phyloP scores from a whole-genome alignment of 2,329 filamentous ascomycete species.

The Gaeumannomyces sp. region DNA sequence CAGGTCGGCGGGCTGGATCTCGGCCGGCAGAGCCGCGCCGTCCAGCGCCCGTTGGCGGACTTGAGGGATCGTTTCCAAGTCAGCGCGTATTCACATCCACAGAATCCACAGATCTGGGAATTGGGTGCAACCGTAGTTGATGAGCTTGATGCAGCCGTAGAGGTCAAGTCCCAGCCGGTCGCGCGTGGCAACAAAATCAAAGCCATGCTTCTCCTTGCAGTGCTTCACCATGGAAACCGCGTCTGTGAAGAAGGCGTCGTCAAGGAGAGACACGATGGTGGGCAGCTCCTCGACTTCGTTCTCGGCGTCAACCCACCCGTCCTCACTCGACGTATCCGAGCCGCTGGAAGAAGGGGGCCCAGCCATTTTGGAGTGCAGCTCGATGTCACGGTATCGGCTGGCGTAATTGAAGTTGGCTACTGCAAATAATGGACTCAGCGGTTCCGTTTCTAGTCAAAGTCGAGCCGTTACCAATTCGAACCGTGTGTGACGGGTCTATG shows the following conservation, averaged over 20 bases:
- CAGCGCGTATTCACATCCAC: neutral
- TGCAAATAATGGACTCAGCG: neutral
- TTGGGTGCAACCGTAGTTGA: conserved; percentile 53
- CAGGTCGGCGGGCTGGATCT: conserved; percentile 57
- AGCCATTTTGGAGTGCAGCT: conserved; percentile 7
- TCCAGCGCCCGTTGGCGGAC: conserved; percentile 43
- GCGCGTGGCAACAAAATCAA: conserved; percentile 59
- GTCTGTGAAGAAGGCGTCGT: conserved; percentile 58
- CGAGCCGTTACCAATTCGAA: too few species aligned
- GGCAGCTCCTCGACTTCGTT: conserved; percentile 54
- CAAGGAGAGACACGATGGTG: conserved; percentile 61
- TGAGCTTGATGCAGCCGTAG: conserved; percentile 64
- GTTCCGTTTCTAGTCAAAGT: conserved; percentile 5
- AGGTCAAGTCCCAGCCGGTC: conserved; percentile 61
- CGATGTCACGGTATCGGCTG: neutral
- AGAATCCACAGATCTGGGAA: neutral
- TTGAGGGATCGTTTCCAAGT: conserved; percentile 17
- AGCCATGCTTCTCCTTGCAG: conserved; percentile 58
- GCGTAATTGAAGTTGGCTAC: neutral
- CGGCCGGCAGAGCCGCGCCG: conserved; percentile 41
- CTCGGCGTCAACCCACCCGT: conserved; percentile 30
- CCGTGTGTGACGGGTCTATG: neutral
- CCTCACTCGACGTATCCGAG: conserved; percentile 30
- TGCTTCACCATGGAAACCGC: conserved; percentile 60
- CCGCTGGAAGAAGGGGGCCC: conserved; percentile 21